Evolutionary conservation across 768 basidiomycete species (phyloP).

Genomic region (Krasilnikovozyma curviuscula): DNA sequence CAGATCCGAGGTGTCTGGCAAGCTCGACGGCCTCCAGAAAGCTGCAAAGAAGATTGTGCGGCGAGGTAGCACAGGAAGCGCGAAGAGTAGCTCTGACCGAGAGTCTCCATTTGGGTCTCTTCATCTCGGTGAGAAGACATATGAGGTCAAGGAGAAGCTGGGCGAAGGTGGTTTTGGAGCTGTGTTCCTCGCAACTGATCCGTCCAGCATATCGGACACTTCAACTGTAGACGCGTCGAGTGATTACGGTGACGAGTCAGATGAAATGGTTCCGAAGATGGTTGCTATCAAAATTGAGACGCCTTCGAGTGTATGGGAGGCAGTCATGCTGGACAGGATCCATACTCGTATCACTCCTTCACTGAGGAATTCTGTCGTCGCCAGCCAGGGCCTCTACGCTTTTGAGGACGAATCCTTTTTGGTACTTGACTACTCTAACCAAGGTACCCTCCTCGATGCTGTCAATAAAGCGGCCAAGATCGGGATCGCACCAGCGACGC

Average conservation of each 20-base stretch:
- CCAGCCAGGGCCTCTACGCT: constrained; percentile 58
- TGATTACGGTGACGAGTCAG: constrained; percentile 31
- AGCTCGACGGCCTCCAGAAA: constrained; percentile 52
- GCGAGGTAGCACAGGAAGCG: constrained; percentile 10
- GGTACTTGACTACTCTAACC: constrained; percentile 65
- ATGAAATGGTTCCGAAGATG: constrained; percentile 34
- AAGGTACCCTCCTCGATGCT: constrained; percentile 78
- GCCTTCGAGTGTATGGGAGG: constrained; percentile 83
- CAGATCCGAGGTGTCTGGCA: constrained; percentile 27
- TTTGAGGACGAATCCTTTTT: constrained; percentile 80
- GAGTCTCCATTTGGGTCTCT: constrained; percentile 32
- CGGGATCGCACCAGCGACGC: constrained; percentile 39
- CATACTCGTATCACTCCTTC: constrained; percentile 45
- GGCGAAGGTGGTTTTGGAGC: constrained; percentile 94
- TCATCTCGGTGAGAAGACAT: constrained; percentile 42
- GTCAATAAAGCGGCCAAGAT: constrained; percentile 64
- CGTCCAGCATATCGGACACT: constrained; percentile 17
- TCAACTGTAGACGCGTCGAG: constrained; percentile 20
- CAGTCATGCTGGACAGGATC: constrained; percentile 57
- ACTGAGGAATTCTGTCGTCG: constrained; percentile 48
- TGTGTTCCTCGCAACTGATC: constrained; percentile 61
- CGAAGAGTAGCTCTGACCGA: constrained; percentile 13
- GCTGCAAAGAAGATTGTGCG: constrained; percentile 35
- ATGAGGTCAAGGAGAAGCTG: constrained; percentile 62
- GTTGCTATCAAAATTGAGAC: constrained; percentile 83